A percentile compares a stretch with the other conserved stretches of the same genome.
Evolutionary conservation across 2,329 filamentous ascomycete species (phyloP).

Genomic region (Ophiosphaerella herpotricha): DNA sequence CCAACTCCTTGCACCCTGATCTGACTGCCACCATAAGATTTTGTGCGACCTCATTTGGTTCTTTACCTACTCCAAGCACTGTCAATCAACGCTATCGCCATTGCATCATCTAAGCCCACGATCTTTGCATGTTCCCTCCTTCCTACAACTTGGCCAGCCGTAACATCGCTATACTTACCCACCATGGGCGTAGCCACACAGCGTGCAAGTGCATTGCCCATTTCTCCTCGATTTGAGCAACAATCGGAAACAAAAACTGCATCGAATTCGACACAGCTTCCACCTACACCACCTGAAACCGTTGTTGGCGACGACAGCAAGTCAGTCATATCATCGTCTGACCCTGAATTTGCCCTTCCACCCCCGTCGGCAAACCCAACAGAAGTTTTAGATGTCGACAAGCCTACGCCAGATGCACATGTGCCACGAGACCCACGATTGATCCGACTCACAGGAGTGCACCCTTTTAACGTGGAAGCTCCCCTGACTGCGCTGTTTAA

Average conservation of each 20-base stretch:
- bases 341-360: constrained; percentile 65
- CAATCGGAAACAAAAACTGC: constrained; percentile 23
- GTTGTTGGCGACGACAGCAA: constrained; percentile 38
- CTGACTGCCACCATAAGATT: too few relatives aligned
- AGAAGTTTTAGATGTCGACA: constrained; percentile 72
- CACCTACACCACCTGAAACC: constrained; percentile 43
- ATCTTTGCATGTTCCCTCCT: too few relatives aligned
- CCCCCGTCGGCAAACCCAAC: constrained; percentile 64
- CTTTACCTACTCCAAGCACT: too few relatives aligned
- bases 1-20: neutral
- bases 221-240: constrained; percentile 17
- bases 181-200: constrained; percentile 26
- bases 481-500: constrained; percentile 79
- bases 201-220: constrained; percentile 14
- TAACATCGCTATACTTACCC: neutral
- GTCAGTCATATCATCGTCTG: constrained; percentile 19
- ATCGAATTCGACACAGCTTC: constrained; percentile 25
- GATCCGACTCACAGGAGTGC: constrained; percentile 83
- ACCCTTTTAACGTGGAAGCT: constrained; percentile 90
- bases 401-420: constrained; percentile 81
- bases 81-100: too few relatives aligned
- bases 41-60: too few relatives aligned
- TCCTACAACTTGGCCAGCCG: too few relatives aligned
- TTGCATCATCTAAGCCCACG: too few relatives aligned
- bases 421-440: constrained; percentile 79